Evolutionary conservation across 805 yeast genomes (phyloP), one percentile per base, ranked within the genome.

Genomic region (Saccharomycopsis lassenensis): DNA sequence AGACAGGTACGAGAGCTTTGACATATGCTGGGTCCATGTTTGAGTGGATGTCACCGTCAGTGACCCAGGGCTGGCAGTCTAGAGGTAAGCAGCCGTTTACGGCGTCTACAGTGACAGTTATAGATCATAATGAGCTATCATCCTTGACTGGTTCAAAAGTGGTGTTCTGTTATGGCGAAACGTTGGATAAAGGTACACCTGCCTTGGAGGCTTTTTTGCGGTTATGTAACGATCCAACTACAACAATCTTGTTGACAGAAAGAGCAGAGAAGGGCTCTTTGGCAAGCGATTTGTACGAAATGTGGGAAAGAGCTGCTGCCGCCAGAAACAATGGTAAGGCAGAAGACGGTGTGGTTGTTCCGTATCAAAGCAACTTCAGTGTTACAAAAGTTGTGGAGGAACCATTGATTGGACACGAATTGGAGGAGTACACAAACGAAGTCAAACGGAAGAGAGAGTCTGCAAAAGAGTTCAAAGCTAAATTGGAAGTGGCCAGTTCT

Each of bases 41-140:
- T 20, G 98, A 91, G 59, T 91, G 97, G 97, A 80, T 91, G 86
- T 76, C 94, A 0, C 71, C 89, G 0, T 68, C 77, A n/a, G 68
- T 86, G n/a, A 70, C 83, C 18, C 79, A 81, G 47, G 80, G 75
- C 31, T 86, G 95, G 89, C 94, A 85, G 50, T 61, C 68, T 5
- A 67, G 71, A 42, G 77, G 77, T 36, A 70, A 69, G 37, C 69
- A 79, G 2, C 95, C 96, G 1, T 87, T 89, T 52, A 93, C 82
- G 47, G 71, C 81, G 29, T 58, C 74, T 19, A 61, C 74, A 50
- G 70, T 77, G 41, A 72, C 78, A 50, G 60, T 75, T 35, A 57
- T 72, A 44, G 62, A 68, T 35, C 63, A 78, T n/a, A 58, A 62
- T 37, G 82, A 81, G 43, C 49, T 84, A 42, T 44, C 58, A 10